Evolutionary conservation across 768 basidiomycete genomes (phyloP), one percentile per base, ranked within the genome.

Genomic region (Psilocybe tampanensis): DNA sequence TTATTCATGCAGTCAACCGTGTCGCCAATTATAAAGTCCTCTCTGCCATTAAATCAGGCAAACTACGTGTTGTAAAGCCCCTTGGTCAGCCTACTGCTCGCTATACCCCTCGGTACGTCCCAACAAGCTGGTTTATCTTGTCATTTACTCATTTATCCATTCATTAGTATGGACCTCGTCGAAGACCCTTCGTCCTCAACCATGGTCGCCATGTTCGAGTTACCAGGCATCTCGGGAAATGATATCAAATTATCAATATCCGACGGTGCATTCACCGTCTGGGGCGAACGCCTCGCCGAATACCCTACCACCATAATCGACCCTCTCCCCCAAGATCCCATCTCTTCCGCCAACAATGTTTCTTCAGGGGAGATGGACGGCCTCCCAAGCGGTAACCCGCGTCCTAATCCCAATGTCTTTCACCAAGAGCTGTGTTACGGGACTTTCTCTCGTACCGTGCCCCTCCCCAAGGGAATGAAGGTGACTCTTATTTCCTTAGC

Each of bases 351-450:
- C 15, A 53, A 64, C 47, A 34, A 52, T 21, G 9, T 62, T 2
- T 55, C 64, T 12, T 49, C 56, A n/a, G 63, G 56, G n/a, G 59
- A 64, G n/a, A 54, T 47, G 52, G 58, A 57, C 21, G 54, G 48
- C 12, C 9, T 21, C n/a, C n/a, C 32, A 43, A 26, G 7, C 13
- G 12, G 3, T 39, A 5, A 51, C 18, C 26, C n/a, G n/a, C n/a
- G n/a, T n/a, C n/a, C n/a, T n/a, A n/a, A n/a, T 12, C 32, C 45
- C 23, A 52, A 57, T 34, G 44, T 64, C 61, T 66, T 68, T 9
- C 47, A 69, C 8, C 70, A 75, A 13, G 80, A 82, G 45, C 61
- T 82, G 17, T 72, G 79, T 9, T 80, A 75, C 52, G 80, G 80
- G 6, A 58, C 61, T n/a, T 82, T 82, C 59, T 67, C 68, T 8